phyloP scores from a whole-genome alignment of 352 stramenopile species.

The Phytopythium litorale region DNA sequence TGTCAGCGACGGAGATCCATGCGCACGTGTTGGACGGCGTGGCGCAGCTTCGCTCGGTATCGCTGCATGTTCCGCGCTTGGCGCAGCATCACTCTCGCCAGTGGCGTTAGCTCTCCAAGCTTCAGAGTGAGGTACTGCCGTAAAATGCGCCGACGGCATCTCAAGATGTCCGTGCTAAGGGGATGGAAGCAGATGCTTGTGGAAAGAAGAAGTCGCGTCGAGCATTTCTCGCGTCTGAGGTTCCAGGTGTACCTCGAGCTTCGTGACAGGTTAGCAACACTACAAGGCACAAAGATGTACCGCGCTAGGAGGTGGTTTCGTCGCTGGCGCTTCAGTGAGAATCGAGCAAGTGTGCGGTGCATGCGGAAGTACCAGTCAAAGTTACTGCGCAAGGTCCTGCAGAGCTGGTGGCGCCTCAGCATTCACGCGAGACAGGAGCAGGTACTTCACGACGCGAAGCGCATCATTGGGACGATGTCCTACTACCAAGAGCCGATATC shows the following conservation, averaged over 20 bases:
- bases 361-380: background rate
- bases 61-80: conserved; percentile 18
- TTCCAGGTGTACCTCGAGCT: background rate
- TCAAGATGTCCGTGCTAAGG: background rate
- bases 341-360: background rate
- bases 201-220: background rate
- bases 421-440: conserved; percentile 31
- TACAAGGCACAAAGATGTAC: background rate
- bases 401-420: conserved; percentile 26
- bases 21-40: conserved; percentile 16
- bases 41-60: conserved; percentile 22
- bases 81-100: background rate
- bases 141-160: background rate
- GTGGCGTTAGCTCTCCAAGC: background rate
- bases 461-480: conserved; percentile 1
- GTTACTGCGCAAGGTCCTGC: conserved; percentile 7
- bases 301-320: background rate
- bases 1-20: conserved; percentile 1
- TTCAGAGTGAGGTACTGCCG: background rate
- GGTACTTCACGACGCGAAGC: conserved; percentile 21
- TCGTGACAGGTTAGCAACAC: background rate
- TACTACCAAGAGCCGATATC: background rate
- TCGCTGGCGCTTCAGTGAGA: conserved; percentile 3
- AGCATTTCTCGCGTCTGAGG: background rate
- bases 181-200: background rate